Percentiles rank a stretch among this genome's conserved stretches.
Conservation (phyloP, 495 filamentous ascomycete species). For the Ramalina peruviana region DNA sequence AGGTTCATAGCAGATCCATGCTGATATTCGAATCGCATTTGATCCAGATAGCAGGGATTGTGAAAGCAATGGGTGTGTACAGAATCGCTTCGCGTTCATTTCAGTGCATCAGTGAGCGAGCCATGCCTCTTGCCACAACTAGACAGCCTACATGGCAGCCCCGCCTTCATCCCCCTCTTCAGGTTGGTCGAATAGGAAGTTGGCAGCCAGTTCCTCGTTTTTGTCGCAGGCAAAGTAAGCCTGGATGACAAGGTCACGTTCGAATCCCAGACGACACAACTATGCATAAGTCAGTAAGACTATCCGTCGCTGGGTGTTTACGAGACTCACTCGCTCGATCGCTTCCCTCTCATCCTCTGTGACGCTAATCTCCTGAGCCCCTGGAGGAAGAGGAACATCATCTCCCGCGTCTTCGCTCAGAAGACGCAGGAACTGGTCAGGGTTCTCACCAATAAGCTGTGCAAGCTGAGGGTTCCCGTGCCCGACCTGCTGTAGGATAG, state of each 20-base stretch:
- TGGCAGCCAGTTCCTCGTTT: conserved; percentile 94
- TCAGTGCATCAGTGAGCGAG: too few relatives aligned
- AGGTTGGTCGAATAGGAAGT: conserved; percentile 94
- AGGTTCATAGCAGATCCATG: too few relatives aligned
- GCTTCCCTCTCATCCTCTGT: conserved; percentile 94
- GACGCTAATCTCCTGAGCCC: conserved; percentile 76
- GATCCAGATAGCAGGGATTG: too few relatives aligned
- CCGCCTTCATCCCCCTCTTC: conserved; percentile 59
- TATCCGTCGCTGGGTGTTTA: background rate
- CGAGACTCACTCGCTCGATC: conserved; percentile 72
- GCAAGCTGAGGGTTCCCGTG: conserved; percentile 91
- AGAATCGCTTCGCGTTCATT: too few relatives aligned
- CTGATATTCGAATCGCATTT: too few relatives aligned
- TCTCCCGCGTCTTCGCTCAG: conserved; percentile 66
- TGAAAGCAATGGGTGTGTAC: too few relatives aligned
- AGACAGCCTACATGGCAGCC: background rate
- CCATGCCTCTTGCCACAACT: background rate
- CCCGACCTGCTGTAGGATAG: conserved; percentile 91
- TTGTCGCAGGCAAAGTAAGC: conserved; percentile 99
- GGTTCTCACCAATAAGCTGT: conserved; percentile 73
- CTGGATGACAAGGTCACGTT: conserved; percentile 87
- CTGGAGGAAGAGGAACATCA: conserved; percentile 69
- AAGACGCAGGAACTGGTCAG: conserved; percentile 81
- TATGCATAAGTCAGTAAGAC: conserved; percentile 29
- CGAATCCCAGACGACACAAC: conserved; percentile 84